Base-by-base conservation (phyloP, 192 early-diverging fungal genomes). In the Backusella westeae region DNA sequence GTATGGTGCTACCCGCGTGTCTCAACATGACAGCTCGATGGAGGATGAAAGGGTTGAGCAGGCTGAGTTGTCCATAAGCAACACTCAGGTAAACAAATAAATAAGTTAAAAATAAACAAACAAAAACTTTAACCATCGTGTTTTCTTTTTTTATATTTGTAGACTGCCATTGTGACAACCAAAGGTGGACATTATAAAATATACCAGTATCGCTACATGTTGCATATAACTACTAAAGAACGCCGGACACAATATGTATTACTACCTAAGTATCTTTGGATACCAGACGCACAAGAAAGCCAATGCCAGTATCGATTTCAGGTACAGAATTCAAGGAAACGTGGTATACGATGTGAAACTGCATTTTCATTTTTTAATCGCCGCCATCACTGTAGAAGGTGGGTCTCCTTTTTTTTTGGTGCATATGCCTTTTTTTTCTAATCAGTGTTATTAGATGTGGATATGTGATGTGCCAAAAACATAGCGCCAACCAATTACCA, bases 311-410 rank as follows among this genome's bases (percentile, higher is more conserved):
- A 67, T 36, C 42, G 44, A 71, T 63, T 63, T 29, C 56, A 63
- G 56, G 56, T 23, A 63, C 56, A 63, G 56, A 63, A 63, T 26
- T 34, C 63, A 29, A 68, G 29, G n/a, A 52, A 67, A n/a, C 29
- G 46, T 1, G 26, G 39, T 10, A 32, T 29, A 23, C 75, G 26
- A 67, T 81, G 80, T 49, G 34, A 46, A n/a, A 72, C 75, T 19
- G 26, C 56, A 70, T 81, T 81, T 39, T 63, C 73, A 32, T 77
- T 75, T 49, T 77, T 77, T 21, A 72, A 75, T 12, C 69, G 80
- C 34, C 66, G 68, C 34, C 80, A 81, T 77, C 80, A 81, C 39
- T 81, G 80, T 49, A 67, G 80, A 69, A 74, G 73, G 78, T 70
- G 75, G 32, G 59, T 46, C 46, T 6, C 46, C 17, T 19, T 49